Percentiles rank a stretch among this genome's conserved stretches.
phyloP scores from a whole-genome alignment of 1,284 basidiomycete species.

The Cutaneotrichosporon sp. region DNA sequence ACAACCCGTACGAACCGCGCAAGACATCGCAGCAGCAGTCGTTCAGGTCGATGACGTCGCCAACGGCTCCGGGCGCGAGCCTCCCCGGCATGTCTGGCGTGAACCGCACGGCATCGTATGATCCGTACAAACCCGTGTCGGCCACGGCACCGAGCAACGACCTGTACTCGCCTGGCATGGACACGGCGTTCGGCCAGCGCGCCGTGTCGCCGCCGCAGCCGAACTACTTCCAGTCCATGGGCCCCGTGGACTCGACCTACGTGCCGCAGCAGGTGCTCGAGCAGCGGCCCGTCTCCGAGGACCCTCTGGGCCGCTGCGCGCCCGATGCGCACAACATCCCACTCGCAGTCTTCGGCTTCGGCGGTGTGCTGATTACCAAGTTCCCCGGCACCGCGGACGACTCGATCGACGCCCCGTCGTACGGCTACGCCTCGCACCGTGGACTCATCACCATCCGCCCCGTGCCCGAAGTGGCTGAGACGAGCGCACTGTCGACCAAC shows the following conservation, averaged over 20 bases:
- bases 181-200: slow-evolving; percentile 22
- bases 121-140: slow-evolving; percentile 2
- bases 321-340: slow-evolving; percentile 59
- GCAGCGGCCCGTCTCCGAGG: slow-evolving; percentile 57
- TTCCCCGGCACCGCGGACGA: slow-evolving; percentile 74
- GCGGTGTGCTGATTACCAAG: slow-evolving; percentile 76
- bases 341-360: slow-evolving; percentile 81
- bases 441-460: slow-evolving; percentile 64
- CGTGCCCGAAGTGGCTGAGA: slow-evolving; percentile 64
- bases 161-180: slow-evolving; percentile 18
- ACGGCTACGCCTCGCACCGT: slow-evolving; percentile 55
- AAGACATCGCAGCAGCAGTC: slow-evolving; percentile 4
- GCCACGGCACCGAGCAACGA: not conserved
- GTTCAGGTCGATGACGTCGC: not conserved
- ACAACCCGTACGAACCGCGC: slow-evolving; percentile 2
- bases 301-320: slow-evolving; percentile 70
- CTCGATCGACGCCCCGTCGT: slow-evolving; percentile 56
- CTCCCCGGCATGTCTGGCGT: not conserved
- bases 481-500: slow-evolving; percentile 59
- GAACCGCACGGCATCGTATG: not conserved
- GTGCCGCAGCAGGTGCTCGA: slow-evolving; percentile 44
- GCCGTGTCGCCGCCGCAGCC: slow-evolving; percentile 24
- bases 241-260: slow-evolving; percentile 65
- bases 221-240: slow-evolving; percentile 55
- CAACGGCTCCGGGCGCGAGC: not conserved